Conservation (phyloP, 2,329 filamentous ascomycete species). For the Venturia asperata region DNA sequence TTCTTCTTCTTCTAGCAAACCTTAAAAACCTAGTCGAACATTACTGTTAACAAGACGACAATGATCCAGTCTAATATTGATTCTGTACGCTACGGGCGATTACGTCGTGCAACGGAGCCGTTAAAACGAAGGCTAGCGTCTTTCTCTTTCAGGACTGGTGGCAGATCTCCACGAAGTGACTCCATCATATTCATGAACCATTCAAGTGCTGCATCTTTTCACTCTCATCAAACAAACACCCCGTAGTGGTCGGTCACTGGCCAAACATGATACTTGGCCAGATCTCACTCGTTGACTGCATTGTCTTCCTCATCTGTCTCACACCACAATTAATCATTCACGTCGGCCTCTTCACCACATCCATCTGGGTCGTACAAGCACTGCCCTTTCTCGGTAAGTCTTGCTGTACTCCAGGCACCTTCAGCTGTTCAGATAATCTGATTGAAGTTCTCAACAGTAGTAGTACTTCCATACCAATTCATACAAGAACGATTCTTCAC, state of each 20-base stretch:
- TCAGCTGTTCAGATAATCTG: not conserved
- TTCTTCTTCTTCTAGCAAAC: too few relatives aligned
- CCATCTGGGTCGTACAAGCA: slow-evolving; percentile 51
- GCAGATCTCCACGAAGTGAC: not conserved
- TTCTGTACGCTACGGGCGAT: too few relatives aligned
- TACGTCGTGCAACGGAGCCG: not conserved
- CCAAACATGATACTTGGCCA: slow-evolving; percentile 62
- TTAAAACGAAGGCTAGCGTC: not conserved
- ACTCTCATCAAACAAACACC: slow-evolving; percentile 7
- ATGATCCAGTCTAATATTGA: too few relatives aligned
- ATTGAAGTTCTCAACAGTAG: slow-evolving; percentile 39
- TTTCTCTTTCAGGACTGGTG: not conserved
- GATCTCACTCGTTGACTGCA: slow-evolving; percentile 68
- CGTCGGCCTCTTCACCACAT: slow-evolving; percentile 55
- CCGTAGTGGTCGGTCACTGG: slow-evolving; percentile 7
- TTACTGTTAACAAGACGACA: too few relatives aligned
- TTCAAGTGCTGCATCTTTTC: not conserved
- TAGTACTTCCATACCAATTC: slow-evolving; percentile 53
- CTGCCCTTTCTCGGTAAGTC: slow-evolving; percentile 63
- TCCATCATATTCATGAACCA: not conserved
- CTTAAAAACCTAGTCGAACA: too few relatives aligned
- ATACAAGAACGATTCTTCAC: slow-evolving; percentile 51
- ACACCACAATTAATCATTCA: slow-evolving; percentile 63
- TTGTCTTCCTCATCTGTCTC: slow-evolving; percentile 64
- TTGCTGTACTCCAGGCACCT: not conserved